Percentiles rank a stretch among this genome's conserved stretches.
Conservation (phyloP, 176 grass and related monocot species). For the Urochloa ruziziensis region DNA sequence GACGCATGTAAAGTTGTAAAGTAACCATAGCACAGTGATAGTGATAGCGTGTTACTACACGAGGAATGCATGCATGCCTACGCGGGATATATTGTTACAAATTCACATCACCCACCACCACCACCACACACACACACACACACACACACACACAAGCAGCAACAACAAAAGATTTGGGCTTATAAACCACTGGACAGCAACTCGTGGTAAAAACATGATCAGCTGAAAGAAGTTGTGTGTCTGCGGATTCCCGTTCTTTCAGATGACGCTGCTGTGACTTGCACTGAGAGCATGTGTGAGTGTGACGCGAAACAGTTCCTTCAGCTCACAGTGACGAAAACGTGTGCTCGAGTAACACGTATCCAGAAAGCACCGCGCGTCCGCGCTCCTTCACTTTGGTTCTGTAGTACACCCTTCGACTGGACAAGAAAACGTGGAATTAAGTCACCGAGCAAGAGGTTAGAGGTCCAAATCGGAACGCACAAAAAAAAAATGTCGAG, state of each 20-base stretch:
- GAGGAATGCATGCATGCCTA: not conserved
- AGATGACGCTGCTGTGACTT: not conserved
- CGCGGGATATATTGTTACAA: not conserved
- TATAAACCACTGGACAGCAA: not conserved
- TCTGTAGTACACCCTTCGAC: constrained; percentile 1
- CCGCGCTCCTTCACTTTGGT: constrained; percentile 8
- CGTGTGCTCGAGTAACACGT: not conserved
- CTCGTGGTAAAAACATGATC: not conserved
- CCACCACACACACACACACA: no score
- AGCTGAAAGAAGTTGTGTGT: not conserved
- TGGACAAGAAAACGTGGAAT: not conserved
- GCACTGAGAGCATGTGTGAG: not conserved
- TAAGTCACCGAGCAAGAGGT: not conserved
- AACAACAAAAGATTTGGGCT: not conserved
- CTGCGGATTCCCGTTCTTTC: not conserved
- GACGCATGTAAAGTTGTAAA: no score
- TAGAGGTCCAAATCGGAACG: not conserved
- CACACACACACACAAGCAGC: no score
- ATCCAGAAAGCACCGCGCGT: not conserved
- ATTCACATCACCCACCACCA: no score
- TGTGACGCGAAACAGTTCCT: not conserved
- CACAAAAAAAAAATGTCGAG: not conserved
- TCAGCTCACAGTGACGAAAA: not conserved
- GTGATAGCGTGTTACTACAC: not conserved
- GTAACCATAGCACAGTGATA: not conserved